A percentile compares a stretch with the other conserved stretches of the same genome.
Conservation (phyloP, 352 stramenopile species). For the Phytopythium vexans region DNA sequence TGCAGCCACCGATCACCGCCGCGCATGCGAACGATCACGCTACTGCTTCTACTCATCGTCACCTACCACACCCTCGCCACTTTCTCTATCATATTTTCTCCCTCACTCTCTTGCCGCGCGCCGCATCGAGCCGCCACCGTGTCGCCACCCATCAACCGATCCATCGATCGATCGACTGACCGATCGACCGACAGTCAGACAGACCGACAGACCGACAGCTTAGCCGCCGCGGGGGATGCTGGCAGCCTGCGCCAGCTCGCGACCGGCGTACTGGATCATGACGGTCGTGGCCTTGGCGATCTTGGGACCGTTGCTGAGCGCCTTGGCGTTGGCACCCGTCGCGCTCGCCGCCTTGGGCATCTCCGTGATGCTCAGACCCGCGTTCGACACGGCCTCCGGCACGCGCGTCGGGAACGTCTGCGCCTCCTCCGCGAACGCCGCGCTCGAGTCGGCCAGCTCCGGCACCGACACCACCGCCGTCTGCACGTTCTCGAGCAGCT, state of each 20-base stretch:
- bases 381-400: conserved; percentile 33
- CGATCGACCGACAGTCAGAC: no score
- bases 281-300: conserved; percentile 35
- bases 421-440: conserved; percentile 32
- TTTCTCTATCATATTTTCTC: no score
- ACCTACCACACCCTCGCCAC: no score
- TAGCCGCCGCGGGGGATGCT: conserved; percentile 35
- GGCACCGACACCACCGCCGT: conserved; percentile 42
- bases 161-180: no score
- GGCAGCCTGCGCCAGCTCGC: conserved; percentile 37
- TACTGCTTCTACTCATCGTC: no score
- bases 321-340: conserved; percentile 41
- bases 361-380: conserved; percentile 36
- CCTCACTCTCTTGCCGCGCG: no score
- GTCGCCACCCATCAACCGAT: no score
- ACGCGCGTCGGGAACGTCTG: conserved; percentile 41
- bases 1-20: no score
- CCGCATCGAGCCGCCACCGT: no score
- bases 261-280: conserved; percentile 55
- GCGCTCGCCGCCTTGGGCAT: conserved; percentile 33
- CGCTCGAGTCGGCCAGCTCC: conserved; percentile 36
- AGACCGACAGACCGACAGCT: neutral
- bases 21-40: no score
- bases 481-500: conserved; percentile 50
- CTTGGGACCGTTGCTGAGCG: conserved; percentile 42